Evolutionary conservation across 164 flowering plant genomes (phyloP), one percentile per base, ranked within the genome.

Genomic region (Hamamelis virginiana): DNA sequence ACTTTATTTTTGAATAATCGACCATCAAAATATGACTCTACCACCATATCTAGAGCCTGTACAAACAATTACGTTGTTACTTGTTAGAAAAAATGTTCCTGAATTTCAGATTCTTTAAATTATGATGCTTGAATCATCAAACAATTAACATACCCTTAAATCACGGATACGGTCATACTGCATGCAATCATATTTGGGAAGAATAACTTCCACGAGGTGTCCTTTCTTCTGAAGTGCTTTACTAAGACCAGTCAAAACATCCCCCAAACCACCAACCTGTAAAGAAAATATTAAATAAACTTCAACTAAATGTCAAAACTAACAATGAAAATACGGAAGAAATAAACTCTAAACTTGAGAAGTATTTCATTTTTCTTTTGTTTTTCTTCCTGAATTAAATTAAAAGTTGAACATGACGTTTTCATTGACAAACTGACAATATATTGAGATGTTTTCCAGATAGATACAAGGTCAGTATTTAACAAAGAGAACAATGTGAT

Each of bases 261-360:
- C 98, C 12, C 97, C 98, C 77, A 95, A 77, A 45, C 98, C 98
- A 62, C 98, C 98, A 81, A 95, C 98, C 98, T 94, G 58, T 59
- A 61, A 64, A 75, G 62, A 10, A 65, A 61, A 69, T 15, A 33
- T 23, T 38, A 44, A 43, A 14, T 11, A 23, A 28, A 28, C 9
- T 21, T 38, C 6, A 69, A 6, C 13, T 56, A 9, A 3, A 38
- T 45, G 16, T 56, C 18, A 23, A n/a, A 53, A 19, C 26, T 16
- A 21, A 45, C 26, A 47, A 8, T 21, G 25, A 44, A 4, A 62
- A 8, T 10, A 21, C 41, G 2, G 41, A 33, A 33, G 41, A 6
- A 33, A 6, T 6, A 33, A 33, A 33, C 41, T 33, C 41, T 33
- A 33, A 2, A 33, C 41, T 33, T 2, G 41, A 33, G 41, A 33